A percentile compares a stretch with the other conserved stretches of the same genome.
Conservation (phyloP, 139 green algal species). For the Medakamo hakoo region DNA sequence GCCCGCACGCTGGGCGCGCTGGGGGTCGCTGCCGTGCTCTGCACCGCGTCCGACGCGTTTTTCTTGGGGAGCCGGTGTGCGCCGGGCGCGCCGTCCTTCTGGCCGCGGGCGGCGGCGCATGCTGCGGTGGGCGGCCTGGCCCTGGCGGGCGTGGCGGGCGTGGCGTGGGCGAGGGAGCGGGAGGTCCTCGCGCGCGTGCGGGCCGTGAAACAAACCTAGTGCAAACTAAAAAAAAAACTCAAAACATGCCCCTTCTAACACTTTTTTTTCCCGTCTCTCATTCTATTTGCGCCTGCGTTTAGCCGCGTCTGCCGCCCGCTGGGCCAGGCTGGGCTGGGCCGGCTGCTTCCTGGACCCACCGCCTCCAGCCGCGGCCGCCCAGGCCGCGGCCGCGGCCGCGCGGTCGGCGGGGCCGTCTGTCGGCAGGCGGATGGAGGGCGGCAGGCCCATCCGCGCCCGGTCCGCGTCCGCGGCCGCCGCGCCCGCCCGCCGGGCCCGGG, state of each 20-base stretch:
- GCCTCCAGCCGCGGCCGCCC: no score
- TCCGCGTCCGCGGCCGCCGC: background rate
- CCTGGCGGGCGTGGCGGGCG: constrained; percentile 2
- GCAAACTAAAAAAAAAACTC: background rate
- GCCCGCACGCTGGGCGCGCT: constrained; percentile 6
- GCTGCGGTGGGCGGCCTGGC: constrained; percentile 21
- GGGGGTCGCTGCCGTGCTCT: background rate
- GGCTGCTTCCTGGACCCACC: no score
- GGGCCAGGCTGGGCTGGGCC: no score
- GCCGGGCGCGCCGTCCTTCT: background rate
- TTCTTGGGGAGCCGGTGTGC: background rate
- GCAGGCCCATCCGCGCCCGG: background rate
- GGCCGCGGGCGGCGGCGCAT: constrained; percentile 15
- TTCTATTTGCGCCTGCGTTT: no score
- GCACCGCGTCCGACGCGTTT: background rate
- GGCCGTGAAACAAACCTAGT: constrained; percentile 2
- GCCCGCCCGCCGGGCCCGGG: no score
- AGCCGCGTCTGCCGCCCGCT: no score
- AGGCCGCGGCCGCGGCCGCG: no score
- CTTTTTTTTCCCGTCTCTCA: no score
- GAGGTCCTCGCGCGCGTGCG: constrained; percentile 11
- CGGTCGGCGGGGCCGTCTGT: no score
- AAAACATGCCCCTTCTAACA: no score
- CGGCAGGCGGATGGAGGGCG: no score
- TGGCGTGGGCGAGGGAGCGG: constrained; percentile 11